A percentile compares a stretch with the other conserved stretches of the same genome.
These are phyloP conservation scores for Aaosphaeria arxii DNA, from an alignment of 2,329 filamentous ascomycete species.

Conservation along the genomic window DNA sequence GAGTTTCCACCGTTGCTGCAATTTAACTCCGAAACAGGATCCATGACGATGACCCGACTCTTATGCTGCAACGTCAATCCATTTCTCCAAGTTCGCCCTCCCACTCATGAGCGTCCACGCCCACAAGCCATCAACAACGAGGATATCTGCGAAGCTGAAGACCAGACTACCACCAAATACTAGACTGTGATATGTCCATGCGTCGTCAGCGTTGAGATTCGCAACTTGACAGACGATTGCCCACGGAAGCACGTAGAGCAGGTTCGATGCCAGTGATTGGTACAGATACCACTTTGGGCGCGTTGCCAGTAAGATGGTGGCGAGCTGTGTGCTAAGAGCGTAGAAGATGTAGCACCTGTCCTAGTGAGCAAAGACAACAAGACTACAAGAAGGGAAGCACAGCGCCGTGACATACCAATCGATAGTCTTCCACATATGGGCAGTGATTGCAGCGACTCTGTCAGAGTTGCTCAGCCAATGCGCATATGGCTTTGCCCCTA, in stretches of 20 bases:
- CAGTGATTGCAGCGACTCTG: slow-evolving; percentile 58
- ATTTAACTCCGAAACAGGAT: no score
- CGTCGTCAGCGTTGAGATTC: slow-evolving; percentile 45
- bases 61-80: no score
- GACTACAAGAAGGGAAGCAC: no score
- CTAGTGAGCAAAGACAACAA: no score
- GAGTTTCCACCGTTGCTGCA: no score
- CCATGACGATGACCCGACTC: no score
- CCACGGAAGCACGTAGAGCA: slow-evolving; percentile 69
- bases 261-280: slow-evolving; percentile 64
- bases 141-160: slow-evolving; percentile 60
- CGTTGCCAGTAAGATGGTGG: slow-evolving; percentile 62
- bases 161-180: slow-evolving; percentile 68
- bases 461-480: slow-evolving; percentile 58
- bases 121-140: slow-evolving; percentile 53
- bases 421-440: slow-evolving; percentile 61
- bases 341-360: slow-evolving; percentile 64
- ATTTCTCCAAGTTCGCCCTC: no score
- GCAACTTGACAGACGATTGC: slow-evolving; percentile 56
- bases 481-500: slow-evolving; percentile 60
- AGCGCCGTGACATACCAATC: no score
- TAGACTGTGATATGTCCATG: slow-evolving; percentile 65
- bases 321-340: slow-evolving; percentile 62
- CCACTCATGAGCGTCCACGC: slow-evolving; percentile 8
- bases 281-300: slow-evolving; percentile 65